Evolutionary conservation across 192 early-diverging fungal genomes (phyloP), one percentile per base, ranked within the genome.

Genomic region (Umbelopsis vinacea): DNA sequence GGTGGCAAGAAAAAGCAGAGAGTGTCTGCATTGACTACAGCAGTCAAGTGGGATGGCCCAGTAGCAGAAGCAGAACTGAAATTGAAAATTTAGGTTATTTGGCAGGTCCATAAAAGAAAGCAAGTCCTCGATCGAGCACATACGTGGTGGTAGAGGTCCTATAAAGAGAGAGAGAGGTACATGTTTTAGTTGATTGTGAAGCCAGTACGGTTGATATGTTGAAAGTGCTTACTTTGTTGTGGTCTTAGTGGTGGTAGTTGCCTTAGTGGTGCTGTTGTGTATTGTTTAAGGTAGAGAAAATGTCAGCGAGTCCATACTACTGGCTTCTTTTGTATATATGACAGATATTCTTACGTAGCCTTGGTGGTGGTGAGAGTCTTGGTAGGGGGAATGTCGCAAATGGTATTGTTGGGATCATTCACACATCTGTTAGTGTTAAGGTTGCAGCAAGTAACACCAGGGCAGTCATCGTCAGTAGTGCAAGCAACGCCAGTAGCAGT

Each of bases 1-100:
- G 78, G 75, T 45, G 83, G 79, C 69, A 86, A 73, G 46, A 76
- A 81, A 24, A 76, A 46, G 71, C 79, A 81, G 26, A 81, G 76
- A 21, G 74, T 50, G 24, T 38, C 43, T 0, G 35, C 48, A 19
- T 68, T 69, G 22, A 78, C 54, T 4, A 69, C 68, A 19, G 74
- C 68, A 15, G 76, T 78, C 40, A 71, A 46, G 5, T 68, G 46
- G 0, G 71, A 26, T 33, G 48, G 60, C n/a, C 35, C 57, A 14
- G 72, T 48, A 55, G 52, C 40, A 48, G 17, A 52, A 37, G 57
- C 26, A 12, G 57, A 38, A 6, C 19, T 21, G 33, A 29, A 37
- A 29, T 29, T 37, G 33, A 37, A 43, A 12, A 4, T 43, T 6
- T 11, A 43, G 40, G 40, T 12, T 43, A 43, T 43, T 43, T 11